These are phyloP conservation scores for Linanthus parryae DNA, from an alignment of 148 eudicot species.

Conservation along the genomic window DNA sequence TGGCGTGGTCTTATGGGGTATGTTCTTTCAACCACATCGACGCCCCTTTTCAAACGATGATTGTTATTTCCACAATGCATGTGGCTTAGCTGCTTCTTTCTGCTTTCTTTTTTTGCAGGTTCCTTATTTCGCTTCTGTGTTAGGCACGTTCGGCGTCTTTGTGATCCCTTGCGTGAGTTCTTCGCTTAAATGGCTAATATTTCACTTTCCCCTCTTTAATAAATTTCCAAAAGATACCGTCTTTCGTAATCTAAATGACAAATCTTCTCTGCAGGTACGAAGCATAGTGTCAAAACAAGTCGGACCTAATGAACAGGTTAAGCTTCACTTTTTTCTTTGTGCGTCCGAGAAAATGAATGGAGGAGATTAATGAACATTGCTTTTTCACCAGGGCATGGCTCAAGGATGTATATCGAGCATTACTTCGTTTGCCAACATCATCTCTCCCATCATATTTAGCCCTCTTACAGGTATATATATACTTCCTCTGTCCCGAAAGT, in stretches of 20 bases:
- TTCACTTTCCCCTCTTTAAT: too few species aligned
- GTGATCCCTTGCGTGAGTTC: conserved; percentile 58
- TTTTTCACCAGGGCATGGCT: conserved; percentile 43
- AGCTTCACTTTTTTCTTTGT: conserved; percentile 1
- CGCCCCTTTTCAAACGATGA: conserved; percentile 2
- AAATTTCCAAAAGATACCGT: too few species aligned
- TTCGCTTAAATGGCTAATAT: neutral
- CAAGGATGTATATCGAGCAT: conserved; percentile 81
- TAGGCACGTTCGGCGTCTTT: conserved; percentile 32
- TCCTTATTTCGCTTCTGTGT: conserved; percentile 47
- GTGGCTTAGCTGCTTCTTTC: too few species aligned
- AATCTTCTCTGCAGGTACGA: conserved; percentile 52
- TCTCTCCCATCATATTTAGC: conserved; percentile 63
- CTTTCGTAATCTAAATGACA: too few species aligned
- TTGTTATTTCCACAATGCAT: too few species aligned
- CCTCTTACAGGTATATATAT: conserved; percentile 87
- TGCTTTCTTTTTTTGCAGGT: too few species aligned
- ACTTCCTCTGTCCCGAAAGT: too few species aligned
- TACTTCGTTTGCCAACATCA: conserved; percentile 51
- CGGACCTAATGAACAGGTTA: conserved; percentile 63
- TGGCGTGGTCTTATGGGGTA: conserved; percentile 73
- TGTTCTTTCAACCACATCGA: conserved; percentile 1
- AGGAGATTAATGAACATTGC: neutral
- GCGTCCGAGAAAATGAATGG: neutral
- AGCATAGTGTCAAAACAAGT: conserved; percentile 77